These are phyloP conservation scores for Melastoma malabathricum DNA, from an alignment of 345 rosid species.

Conservation along the genomic window DNA sequence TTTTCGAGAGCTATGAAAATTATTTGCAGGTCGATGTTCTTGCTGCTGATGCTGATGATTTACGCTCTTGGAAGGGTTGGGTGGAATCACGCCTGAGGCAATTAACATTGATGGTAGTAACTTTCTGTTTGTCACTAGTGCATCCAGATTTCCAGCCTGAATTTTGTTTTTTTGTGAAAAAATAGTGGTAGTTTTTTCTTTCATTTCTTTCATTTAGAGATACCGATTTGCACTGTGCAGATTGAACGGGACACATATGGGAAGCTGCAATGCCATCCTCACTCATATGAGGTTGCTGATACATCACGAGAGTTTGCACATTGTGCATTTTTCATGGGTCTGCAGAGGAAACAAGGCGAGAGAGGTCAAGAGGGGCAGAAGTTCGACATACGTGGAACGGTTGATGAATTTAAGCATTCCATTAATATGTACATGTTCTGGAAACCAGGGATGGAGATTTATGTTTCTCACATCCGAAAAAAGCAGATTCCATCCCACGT, in stretches of 20 bases:
- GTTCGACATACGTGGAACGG: constrained; percentile 59
- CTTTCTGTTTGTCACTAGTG: too few relatives aligned
- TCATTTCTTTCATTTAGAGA: too few relatives aligned
- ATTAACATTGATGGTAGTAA: constrained; percentile 42
- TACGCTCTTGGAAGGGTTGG: constrained; percentile 69
- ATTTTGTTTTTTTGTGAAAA: too few relatives aligned
- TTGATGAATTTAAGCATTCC: constrained; percentile 38
- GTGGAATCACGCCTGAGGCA: constrained; percentile 66
- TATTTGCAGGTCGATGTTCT: constrained; percentile 54
- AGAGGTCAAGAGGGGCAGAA: constrained; percentile 47
- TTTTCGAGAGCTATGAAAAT: constrained; percentile 57
- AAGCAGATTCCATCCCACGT: constrained; percentile 51
- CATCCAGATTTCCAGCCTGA: too few relatives aligned
- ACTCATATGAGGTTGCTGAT: constrained; percentile 39
- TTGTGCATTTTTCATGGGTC: constrained; percentile 46
- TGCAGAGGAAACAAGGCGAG: constrained; percentile 57
- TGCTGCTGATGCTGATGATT: constrained; percentile 46
- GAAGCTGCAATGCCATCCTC: constrained; percentile 61
- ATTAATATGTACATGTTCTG: constrained; percentile 43
- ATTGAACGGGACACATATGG: constrained; percentile 57
- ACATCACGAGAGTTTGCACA: constrained; percentile 33
- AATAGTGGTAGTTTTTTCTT: too few relatives aligned
- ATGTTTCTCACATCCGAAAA: constrained; percentile 49
- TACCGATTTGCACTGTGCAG: constrained; percentile 25
- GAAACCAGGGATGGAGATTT: constrained; percentile 62